Percentiles rank a stretch among this genome's conserved stretches.
phyloP scores from a whole-genome alignment of 345 rosid species.

The Salix brachista region DNA sequence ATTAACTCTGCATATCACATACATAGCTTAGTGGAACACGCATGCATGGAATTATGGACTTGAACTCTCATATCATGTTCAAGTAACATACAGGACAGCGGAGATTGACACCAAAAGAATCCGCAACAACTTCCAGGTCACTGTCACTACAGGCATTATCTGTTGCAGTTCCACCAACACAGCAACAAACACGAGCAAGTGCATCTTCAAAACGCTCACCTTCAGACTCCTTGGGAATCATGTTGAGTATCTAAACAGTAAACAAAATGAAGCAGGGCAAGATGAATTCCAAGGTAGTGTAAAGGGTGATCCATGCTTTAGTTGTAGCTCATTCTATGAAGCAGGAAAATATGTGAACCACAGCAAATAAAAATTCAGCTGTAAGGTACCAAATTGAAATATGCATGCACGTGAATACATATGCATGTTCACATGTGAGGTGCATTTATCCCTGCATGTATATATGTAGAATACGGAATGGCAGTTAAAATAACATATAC shows the following conservation, averaged over 20 bases:
- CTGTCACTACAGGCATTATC: conserved; percentile 93
- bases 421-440: neutral
- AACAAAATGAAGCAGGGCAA: neutral
- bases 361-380: neutral
- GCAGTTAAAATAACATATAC: neutral
- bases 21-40: neutral
- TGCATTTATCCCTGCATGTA: neutral
- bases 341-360: neutral
- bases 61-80: neutral
- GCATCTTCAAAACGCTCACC: conserved; percentile 87
- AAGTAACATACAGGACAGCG: conserved; percentile 88
- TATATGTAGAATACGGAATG: neutral
- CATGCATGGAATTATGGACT: neutral
- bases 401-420: neutral
- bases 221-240: conserved; percentile 77
- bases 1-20: neutral
- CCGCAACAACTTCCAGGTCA: conserved; percentile 97
- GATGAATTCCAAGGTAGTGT: neutral
- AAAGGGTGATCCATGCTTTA: neutral
- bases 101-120: conserved; percentile 65
- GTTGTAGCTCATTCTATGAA: neutral
- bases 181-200: conserved; percentile 83
- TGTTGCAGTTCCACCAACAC: conserved; percentile 73
- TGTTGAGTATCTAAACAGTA: conserved; percentile 57
- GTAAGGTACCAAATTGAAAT: neutral